Base-by-base conservation (phyloP, 208 protist species). In the Perkinsela sp. region DNA sequence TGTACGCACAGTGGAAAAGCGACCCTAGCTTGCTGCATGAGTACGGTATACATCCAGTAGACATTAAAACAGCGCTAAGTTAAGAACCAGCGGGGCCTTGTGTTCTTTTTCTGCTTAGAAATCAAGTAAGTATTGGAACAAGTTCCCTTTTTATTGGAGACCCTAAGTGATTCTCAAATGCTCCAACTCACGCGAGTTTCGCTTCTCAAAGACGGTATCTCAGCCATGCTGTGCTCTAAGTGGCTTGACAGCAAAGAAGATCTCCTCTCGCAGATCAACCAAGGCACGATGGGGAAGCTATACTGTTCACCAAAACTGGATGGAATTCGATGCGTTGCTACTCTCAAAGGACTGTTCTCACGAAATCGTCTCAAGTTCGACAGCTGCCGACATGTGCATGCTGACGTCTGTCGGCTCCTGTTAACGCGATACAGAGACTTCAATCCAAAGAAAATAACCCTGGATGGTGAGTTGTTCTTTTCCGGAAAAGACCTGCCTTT, bases 271-370 rank as follows among this genome's bases (percentile, higher is more conserved):
- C 40, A 57, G 22, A 22, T 57, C 13, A 6, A 22, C 22, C 13
- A 57, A 22, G 40, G 40, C 13, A 57, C 6, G 22, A 22, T 57
- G 22, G 6, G 13, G 22, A 57, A 57, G 40, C 40, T 57, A 6
- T 57, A 57, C 40, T 57, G 40, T 30, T 92, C 87, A 1, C 87
- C 87, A 0, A 92, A 92, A 77, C 79, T 92, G 22, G 87, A 92
- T 57, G 87, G 87, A 31, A 85, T 92, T n/a, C 87, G 87, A 40
- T 92, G 87, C 70, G 70, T 92, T 30, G 81, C 77, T 13, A 77
- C 83, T 15, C 87, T 82, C 75, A 79, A 87, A 73, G 74, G 81
- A 67, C 87, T 92, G 71, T 92, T 90, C 68, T 88, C 81, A 71
- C 82, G 87, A 15, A 78, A 83, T 0, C 83, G 84, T 0, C 88